Evolutionary conservation across 164 flowering plant species (phyloP), one percentile per base, ranked within the genome.

Genomic region (Nelumbo lutea): DNA sequence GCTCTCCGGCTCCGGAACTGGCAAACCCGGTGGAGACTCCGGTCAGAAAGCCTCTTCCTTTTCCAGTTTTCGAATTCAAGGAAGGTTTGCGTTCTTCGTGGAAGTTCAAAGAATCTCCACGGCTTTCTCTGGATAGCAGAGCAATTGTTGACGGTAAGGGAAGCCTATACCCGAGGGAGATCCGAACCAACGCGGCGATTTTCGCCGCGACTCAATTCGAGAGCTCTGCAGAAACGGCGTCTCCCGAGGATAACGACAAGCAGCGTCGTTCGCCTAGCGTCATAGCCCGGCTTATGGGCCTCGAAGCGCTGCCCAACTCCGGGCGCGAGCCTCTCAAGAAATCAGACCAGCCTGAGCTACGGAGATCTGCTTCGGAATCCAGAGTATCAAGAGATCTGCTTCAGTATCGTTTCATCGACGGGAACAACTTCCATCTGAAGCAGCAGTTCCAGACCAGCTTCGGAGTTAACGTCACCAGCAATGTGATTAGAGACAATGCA

Each of bases 91-190:
- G 80, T 70, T 75, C 92, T 10, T 74, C 95, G 6, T 90, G 96
- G 96, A 90, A 88, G 81, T 84, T 90, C 70, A 79, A 82, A 66
- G 98, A 95, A 68, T 76, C 89, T 56, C 97, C 97, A n/a, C 74
- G 98, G 72, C 90, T 92, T 1, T 95, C 98, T 4, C 88, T 95
- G 13, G 98, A 95, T 57, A 95, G 98, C 80, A 74, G 98, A 66
- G 97, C 97, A 1, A 76, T 66, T 11, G 80, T 86, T 1, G 96
- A 87, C 60, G 87, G 87, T 2, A 89, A 87, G 59, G 97, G 96
- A 43, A 79, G 86, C 53, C 69, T 94, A 1, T 74, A 79, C 47
- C 96, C 92, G 41, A 78, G 80, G 52, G 88, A 84, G 85, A 86
- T 84, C 78, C 83, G 88, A 2, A 81, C 90, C 8, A 78, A 70